These are phyloP conservation scores for Arthrobotrys entomopaga DNA, from an alignment of 2,329 filamentous ascomycete genomes.

Conservation along the genomic window DNA sequence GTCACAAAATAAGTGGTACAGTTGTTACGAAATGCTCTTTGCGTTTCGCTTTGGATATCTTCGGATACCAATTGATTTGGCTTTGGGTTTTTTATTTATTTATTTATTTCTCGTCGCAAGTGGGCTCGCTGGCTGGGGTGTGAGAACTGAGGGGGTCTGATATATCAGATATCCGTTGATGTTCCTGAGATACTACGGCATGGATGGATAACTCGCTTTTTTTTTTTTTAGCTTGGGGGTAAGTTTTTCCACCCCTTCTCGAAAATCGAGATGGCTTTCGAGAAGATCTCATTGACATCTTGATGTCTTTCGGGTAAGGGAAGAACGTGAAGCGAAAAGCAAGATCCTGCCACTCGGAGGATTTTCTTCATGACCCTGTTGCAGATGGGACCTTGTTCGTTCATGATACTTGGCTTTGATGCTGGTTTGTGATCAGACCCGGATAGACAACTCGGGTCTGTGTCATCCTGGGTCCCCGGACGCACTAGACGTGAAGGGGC, in stretches of 20 bases:
- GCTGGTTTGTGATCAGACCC: conserved; percentile 54
- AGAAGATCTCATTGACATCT: conserved; percentile 54
- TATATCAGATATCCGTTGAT: conserved; percentile 25
- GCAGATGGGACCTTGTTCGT: conserved; percentile 53
- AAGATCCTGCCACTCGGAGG: conserved; percentile 56
- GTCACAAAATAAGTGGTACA: conserved; percentile 14
- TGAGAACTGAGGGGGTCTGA: conserved; percentile 12
- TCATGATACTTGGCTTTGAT: conserved; percentile 56
- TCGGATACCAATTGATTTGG: background rate
- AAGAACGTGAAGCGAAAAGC: conserved; percentile 54
- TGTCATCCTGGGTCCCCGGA: conserved; percentile 54
- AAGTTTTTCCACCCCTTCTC: conserved; percentile 42
- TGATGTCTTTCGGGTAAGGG: conserved; percentile 54
- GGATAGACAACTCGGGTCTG: conserved; percentile 54
- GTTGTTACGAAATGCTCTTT: conserved; percentile 8
- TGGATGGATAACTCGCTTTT: conserved; percentile 42
- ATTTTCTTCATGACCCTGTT: conserved; percentile 55
- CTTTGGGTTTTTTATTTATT: too few species aligned
- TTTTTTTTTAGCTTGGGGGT: conserved; percentile 11
- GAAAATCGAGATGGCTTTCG: conserved; percentile 23
- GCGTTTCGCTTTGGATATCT: conserved; percentile 38
- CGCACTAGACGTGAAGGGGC: conserved; percentile 52
- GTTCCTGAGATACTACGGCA: conserved; percentile 49
- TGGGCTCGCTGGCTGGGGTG: too few species aligned
- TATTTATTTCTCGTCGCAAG: conserved; percentile 28